Percentiles rank a stretch among this genome's conserved stretches.
phyloP scores from a whole-genome alignment of 306 rosid genomes.

The Fragaria ananassa region DNA sequence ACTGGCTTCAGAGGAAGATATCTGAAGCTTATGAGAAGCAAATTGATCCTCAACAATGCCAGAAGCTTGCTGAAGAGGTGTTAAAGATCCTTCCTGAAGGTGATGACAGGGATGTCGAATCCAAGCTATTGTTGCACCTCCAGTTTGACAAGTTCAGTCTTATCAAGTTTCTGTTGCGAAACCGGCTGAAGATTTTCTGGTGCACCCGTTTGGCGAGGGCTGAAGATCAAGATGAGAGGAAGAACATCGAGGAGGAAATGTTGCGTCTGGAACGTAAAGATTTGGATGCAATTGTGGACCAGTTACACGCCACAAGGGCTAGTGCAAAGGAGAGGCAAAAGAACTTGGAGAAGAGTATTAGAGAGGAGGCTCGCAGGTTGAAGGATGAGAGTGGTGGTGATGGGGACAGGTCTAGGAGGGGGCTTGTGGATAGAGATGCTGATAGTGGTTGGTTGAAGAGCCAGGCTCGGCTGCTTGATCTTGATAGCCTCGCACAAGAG shows the following conservation, averaged over 20 bases:
- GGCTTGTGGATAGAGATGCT: conserved; percentile 65
- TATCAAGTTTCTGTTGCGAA: conserved; percentile 65
- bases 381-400: conserved; percentile 67
- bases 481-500: conserved; percentile 70
- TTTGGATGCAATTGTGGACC: conserved; percentile 79
- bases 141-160: conserved; percentile 80
- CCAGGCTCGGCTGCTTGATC: conserved; percentile 83
- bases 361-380: conserved; percentile 91
- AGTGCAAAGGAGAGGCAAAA: conserved; percentile 93
- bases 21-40: conserved; percentile 86
- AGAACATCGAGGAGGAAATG: conserved; percentile 89
- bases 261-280: conserved; percentile 52
- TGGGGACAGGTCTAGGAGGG: conserved; percentile 68
- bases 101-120: conserved; percentile 83
- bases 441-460: conserved; percentile 88
- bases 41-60: conserved; percentile 94
- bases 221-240: conserved; percentile 82
- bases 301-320: conserved; percentile 87
- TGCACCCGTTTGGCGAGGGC: conserved; percentile 93
- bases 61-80: conserved; percentile 89
- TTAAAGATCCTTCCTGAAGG: conserved; percentile 84
- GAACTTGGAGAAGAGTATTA: conserved; percentile 88
- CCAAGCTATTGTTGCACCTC: conserved; percentile 61
- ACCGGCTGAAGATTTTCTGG: conserved; percentile 88
- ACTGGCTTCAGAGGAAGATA: conserved; percentile 97